A percentile compares a stretch with the other conserved stretches of the same genome.
Evolutionary conservation across 2,329 filamentous ascomycete species (phyloP).

Genomic region (Trichoderma sp.): DNA sequence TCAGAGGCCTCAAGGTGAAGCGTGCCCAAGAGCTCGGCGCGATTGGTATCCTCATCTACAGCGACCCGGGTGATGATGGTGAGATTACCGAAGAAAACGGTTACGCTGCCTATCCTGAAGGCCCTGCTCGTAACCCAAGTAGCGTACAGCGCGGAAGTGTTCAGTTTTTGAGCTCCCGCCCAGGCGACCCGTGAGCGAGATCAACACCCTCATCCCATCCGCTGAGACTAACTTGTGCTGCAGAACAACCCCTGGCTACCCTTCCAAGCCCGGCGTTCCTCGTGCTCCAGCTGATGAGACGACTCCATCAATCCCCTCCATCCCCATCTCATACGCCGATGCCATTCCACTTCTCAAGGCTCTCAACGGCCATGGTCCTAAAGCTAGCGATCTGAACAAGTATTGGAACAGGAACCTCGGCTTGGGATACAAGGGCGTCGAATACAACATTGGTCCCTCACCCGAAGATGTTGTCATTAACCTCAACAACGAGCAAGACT

Average conservation of each 20-base stretch:
- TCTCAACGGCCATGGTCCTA: slow-evolving; percentile 83
- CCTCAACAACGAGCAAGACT: slow-evolving; percentile 75
- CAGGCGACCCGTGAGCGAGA: slow-evolving; percentile 62
- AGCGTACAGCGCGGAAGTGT: slow-evolving; percentile 87
- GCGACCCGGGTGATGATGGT: slow-evolving; percentile 86
- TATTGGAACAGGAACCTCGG: slow-evolving; percentile 70
- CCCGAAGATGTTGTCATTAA: slow-evolving; percentile 70
- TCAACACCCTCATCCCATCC: background rate
- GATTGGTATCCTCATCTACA: slow-evolving; percentile 80
- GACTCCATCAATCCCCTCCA: slow-evolving; percentile 82
- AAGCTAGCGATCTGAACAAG: slow-evolving; percentile 68
- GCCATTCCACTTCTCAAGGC: slow-evolving; percentile 84
- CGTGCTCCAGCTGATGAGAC: slow-evolving; percentile 66
- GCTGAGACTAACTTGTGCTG: background rate
- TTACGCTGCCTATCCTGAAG: slow-evolving; percentile 73
- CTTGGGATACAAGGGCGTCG: slow-evolving; percentile 72
- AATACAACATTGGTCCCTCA: slow-evolving; percentile 83
- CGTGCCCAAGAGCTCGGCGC: slow-evolving; percentile 87
- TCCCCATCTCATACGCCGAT: slow-evolving; percentile 86
- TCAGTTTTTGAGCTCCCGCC: slow-evolving; percentile 70
- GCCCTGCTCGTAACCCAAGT: slow-evolving; percentile 82
- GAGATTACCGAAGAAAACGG: slow-evolving; percentile 78
- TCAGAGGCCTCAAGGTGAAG: slow-evolving; percentile 90
- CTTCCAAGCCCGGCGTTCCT: slow-evolving; percentile 84
- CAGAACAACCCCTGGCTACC: slow-evolving; percentile 83